phyloP scores from a whole-genome alignment of 2,329 filamentous ascomycete genomes.

The Rosellinia necatrix region DNA sequence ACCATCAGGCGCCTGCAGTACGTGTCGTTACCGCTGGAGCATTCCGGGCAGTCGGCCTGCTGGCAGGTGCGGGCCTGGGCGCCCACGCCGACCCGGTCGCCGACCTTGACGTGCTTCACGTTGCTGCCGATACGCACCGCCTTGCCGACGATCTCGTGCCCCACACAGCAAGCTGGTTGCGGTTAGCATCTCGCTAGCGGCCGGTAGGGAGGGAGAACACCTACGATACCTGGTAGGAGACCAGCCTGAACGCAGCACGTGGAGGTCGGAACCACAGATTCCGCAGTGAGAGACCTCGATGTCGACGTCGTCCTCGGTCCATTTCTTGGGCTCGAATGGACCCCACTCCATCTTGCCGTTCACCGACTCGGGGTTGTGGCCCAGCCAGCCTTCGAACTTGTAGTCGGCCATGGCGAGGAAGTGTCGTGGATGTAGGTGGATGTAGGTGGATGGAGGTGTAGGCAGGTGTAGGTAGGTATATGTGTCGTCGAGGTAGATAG shows the following conservation, averaged over 20 bases:
- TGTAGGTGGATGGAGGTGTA: background rate
- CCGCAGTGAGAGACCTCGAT: conserved; percentile 69
- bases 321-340: conserved; percentile 66
- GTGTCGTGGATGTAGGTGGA: background rate
- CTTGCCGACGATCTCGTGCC: conserved; percentile 68
- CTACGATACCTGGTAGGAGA: conserved; percentile 46
- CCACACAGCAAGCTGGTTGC: conserved; percentile 55
- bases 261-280: conserved; percentile 66
- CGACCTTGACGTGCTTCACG: conserved; percentile 51
- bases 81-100: conserved; percentile 51
- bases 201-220: conserved; percentile 22
- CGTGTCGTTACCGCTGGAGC: conserved; percentile 47
- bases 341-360: conserved; percentile 60
- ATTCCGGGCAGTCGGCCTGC: conserved; percentile 48
- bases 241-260: conserved; percentile 62
- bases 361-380: conserved; percentile 45
- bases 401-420: conserved; percentile 20
- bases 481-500: background rate
- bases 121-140: conserved; percentile 65
- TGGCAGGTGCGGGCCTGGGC: conserved; percentile 63
- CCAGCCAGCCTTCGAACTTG: conserved; percentile 59
- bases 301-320: conserved; percentile 68
- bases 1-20: conserved; percentile 48
- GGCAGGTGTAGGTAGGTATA: background rate
- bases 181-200: conserved; percentile 22